Evolutionary conservation across 805 yeast species (phyloP), one percentile per base, ranked within the genome.

Genomic region (Starmerella lactis-condensi): DNA sequence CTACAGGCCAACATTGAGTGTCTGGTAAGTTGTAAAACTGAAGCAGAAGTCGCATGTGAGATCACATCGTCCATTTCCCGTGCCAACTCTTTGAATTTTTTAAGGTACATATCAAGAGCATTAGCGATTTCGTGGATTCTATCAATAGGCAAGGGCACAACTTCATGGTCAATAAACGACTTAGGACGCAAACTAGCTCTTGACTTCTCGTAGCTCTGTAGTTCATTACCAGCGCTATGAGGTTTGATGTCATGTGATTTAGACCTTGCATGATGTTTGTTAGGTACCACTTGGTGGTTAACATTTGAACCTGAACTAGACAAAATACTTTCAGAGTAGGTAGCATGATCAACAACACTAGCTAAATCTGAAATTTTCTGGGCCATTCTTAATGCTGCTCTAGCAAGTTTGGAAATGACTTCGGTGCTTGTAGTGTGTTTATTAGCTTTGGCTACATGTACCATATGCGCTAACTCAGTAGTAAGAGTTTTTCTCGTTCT

Each of bases 1-100:
- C 60, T 49, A 26, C 58, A 52, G 2, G 57, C 56, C 14, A 54
- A 49, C 52, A 56, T 56, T 23, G 57, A 46, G 33, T 51, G 55
- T 9, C 60, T 44, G 4, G 60, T 54, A 29, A 48, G 47, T 29
- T 45, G 37, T 22, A 57, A 46, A 17, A 57, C 50, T 2, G 45
- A 43, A 13, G 51, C 42, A 4, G 54, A 48, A 6, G 39, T 34
- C n/a, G 24, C 22, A 1, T 37, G 39, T 15, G 28, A 12, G 4
- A 47, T 38, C 13, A 53, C 46, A 30, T 48, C 52, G 11, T 42
- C 31, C 17, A 46, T 46, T 18, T 51, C 33, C 9, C 44, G 29
- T 29, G 43, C 34, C 14, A 50, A 43, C 31, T 48, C 51, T 19
- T 52, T 36, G 34, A 54, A 56, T 5, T 47, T 38, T 20, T 50